These are phyloP conservation scores for Orbilia javanica DNA, from an alignment of 2,329 filamentous ascomycete species.

Conservation along the genomic window DNA sequence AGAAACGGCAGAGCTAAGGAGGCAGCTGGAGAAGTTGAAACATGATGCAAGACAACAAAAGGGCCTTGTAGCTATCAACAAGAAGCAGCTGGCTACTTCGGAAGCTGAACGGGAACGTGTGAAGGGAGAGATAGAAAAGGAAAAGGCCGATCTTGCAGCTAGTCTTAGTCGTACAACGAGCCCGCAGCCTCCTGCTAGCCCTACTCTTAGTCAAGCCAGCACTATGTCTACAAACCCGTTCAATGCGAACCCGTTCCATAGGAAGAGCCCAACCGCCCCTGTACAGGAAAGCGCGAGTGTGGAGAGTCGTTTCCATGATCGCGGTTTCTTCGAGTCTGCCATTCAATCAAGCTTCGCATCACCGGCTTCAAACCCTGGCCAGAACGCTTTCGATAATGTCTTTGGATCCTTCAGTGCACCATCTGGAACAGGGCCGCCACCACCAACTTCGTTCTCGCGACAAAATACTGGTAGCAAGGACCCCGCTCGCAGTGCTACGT, in stretches of 20 bases:
- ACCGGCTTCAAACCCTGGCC: conserved; percentile 66
- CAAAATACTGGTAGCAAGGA: conserved; percentile 70
- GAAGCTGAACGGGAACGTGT: conserved; percentile 91
- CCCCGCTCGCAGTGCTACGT: conserved; percentile 58
- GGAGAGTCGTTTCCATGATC: conserved; percentile 63
- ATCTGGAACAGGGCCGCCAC: conserved; percentile 66
- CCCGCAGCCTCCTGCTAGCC: conserved; percentile 72
- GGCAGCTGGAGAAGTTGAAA: conserved; percentile 91
- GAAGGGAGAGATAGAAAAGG: conserved; percentile 80
- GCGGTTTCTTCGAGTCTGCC: conserved; percentile 50
- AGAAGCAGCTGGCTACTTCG: conserved; percentile 92
- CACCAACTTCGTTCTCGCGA: conserved; percentile 74
- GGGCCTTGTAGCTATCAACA: conserved; percentile 96
- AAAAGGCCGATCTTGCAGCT: conserved; percentile 69
- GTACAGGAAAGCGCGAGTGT: conserved; percentile 65
- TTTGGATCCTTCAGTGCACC: conserved; percentile 78
- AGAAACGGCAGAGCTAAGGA: conserved; percentile 85
- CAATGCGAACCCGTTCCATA: conserved; percentile 91
- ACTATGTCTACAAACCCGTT: conserved; percentile 58
- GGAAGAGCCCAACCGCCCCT: conserved; percentile 70
- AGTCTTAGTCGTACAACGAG: conserved; percentile 72
- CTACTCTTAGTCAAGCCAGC: conserved; percentile 66
- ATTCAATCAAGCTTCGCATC: conserved; percentile 59
- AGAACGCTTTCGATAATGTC: conserved; percentile 85
- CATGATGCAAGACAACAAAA: conserved; percentile 95